Evolutionary conservation across 768 basidiomycete genomes (phyloP), one percentile per base, ranked within the genome.

Genomic region (Dendrothele bispora): DNA sequence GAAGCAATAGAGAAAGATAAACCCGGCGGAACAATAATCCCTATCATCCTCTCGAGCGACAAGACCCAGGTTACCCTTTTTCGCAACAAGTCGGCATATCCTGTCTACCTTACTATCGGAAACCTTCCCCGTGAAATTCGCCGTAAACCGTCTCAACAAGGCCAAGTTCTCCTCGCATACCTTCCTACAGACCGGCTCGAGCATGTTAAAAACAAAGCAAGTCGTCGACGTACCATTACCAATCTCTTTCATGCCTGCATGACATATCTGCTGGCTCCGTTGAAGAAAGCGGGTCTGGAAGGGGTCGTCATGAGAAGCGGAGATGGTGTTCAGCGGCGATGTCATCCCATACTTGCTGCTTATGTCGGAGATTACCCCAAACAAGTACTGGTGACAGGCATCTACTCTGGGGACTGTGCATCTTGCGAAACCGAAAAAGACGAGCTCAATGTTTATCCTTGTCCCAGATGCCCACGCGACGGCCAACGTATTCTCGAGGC

Each of bases 81-180:
- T n/a, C n/a, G n/a, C n/a, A n/a, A n/a, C n/a, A n/a, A n/a, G n/a
- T n/a, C 41, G 29, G 58, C 61, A 12, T 67, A 59, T 50, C 67
- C 69, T 2, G 57, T 70, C 2, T 70, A 70, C 45, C 36, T 68
- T 0, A 59, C 65, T 2, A 55, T 67, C 32, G 65, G 61, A 1
- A 67, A 69, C 30, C 53, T 69, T 10, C 21, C 3, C 17, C 14
- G 5, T 15, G 30, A 46, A 11, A 43, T 43, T 5, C 42, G 42
- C n/a, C 21, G 42, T 3, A 43, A 43, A 27, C 42, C 42, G 15
- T 43, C 42, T 34, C 42, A 27, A n/a, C n/a, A n/a, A n/a, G n/a
- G n/a, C n/a, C n/a, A n/a, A n/a, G n/a, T n/a, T n/a, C n/a, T n/a
- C n/a, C 18, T 71, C 0, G 68, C 51, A 1, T 69, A 68, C 34